Percentiles rank a stretch among this genome's conserved stretches.
Evolutionary conservation across 2,329 filamentous ascomycete genomes (phyloP).

Genomic region (Graphiopsis chlorocephala): DNA sequence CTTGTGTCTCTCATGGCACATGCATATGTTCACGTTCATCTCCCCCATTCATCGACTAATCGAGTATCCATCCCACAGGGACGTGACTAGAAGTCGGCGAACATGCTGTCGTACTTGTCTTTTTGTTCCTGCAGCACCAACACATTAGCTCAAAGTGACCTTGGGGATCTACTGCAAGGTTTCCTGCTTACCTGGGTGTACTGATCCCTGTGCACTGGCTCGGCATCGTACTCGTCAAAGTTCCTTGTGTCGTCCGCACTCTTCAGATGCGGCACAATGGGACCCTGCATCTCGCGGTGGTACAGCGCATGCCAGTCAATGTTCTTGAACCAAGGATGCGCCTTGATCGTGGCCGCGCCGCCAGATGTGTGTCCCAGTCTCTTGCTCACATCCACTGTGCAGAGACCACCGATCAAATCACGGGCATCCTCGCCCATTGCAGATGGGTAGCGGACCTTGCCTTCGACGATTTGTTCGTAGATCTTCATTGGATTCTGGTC

Average conservation of each 20-base stretch:
- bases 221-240: slow-evolving; percentile 80
- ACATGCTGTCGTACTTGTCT: slow-evolving; percentile 66
- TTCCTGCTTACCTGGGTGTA: slow-evolving; percentile 55
- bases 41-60: neutral
- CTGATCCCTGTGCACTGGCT: slow-evolving; percentile 61
- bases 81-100: slow-evolving; percentile 63
- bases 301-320: slow-evolving; percentile 74
- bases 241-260: slow-evolving; percentile 74
- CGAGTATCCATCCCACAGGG: too few relatives aligned
- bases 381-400: slow-evolving; percentile 74
- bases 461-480: slow-evolving; percentile 78
- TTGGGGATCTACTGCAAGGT: neutral
- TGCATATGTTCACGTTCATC: neutral
- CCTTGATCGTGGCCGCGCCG: slow-evolving; percentile 68
- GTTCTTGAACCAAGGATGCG: slow-evolving; percentile 70
- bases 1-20: slow-evolving; percentile 2
- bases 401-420: slow-evolving; percentile 72
- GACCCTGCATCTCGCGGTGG: slow-evolving; percentile 61
- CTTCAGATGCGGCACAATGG: slow-evolving; percentile 72
- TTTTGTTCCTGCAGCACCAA: slow-evolving; percentile 52
- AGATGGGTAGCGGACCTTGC: slow-evolving; percentile 70
- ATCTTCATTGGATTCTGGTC: slow-evolving; percentile 84
- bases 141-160: neutral
- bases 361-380: slow-evolving; percentile 76
- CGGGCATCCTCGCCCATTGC: slow-evolving; percentile 66